Percentiles rank a stretch among this genome's conserved stretches.
Conservation (phyloP, 768 basidiomycete species). For the Kwoniella sp. region DNA sequence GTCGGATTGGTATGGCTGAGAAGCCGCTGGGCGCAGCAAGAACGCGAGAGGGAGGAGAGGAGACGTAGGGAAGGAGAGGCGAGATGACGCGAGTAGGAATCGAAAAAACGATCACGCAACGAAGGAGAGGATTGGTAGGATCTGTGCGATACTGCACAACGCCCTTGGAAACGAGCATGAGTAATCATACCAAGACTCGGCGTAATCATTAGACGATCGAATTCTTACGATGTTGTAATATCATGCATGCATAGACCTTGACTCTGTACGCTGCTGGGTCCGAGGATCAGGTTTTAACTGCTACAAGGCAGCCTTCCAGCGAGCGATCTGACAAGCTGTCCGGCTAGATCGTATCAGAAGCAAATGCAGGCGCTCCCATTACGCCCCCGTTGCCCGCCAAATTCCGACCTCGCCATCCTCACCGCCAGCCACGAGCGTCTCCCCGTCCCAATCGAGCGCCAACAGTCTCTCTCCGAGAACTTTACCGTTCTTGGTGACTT, state of each 20-base stretch:
- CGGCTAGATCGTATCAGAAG: too few species aligned
- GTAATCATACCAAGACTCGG: neutral
- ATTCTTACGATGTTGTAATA: neutral
- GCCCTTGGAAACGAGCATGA: neutral
- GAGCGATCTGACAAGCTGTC: too few species aligned
- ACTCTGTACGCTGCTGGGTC: too few species aligned
- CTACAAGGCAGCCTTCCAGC: too few species aligned
- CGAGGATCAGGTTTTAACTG: too few species aligned
- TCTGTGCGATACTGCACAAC: neutral
- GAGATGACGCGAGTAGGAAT: slow-evolving; percentile 2
- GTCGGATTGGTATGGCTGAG: slow-evolving; percentile 76
- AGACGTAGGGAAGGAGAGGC: slow-evolving; percentile 18
- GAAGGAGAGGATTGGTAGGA: too few species aligned
- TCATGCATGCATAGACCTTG: neutral
- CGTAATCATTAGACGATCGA: neutral
- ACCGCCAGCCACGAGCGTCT: slow-evolving; percentile 58
- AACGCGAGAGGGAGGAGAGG: slow-evolving; percentile 64
- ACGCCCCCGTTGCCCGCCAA: slow-evolving; percentile 54
- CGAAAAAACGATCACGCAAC: too few species aligned
- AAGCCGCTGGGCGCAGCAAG: slow-evolving; percentile 73
- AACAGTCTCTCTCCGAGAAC: slow-evolving; percentile 57
- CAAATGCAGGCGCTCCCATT: slow-evolving; percentile 15
- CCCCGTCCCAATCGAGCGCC: slow-evolving; percentile 59
- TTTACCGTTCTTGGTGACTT: slow-evolving; percentile 48
- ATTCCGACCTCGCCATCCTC: slow-evolving; percentile 58